Percentiles rank a stretch among this genome's conserved stretches.
Evolutionary conservation across 176 grass and related monocot species (phyloP).

Genomic region (Carex cristatella): DNA sequence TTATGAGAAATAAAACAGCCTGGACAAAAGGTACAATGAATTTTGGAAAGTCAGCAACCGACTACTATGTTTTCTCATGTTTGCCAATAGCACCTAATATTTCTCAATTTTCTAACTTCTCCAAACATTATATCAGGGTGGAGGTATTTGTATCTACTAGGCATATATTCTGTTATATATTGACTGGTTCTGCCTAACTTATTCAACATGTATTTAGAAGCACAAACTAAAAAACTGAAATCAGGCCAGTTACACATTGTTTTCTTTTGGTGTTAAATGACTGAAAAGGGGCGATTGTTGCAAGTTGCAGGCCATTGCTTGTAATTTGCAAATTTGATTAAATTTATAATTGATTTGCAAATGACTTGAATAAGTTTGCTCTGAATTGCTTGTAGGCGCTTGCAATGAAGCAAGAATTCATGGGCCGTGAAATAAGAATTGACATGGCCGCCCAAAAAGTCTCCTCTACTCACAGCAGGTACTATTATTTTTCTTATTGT

Average conservation of each 20-base stretch:
- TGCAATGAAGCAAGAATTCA: slow-evolving; percentile 32
- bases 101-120: background rate
- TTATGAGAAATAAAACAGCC: background rate
- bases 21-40: too few relatives aligned
- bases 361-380: background rate
- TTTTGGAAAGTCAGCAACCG: too few relatives aligned
- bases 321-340: too few relatives aligned
- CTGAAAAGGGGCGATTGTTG: background rate
- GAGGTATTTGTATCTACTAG: too few relatives aligned
- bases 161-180: background rate
- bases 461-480: slow-evolving; percentile 30
- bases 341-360: background rate
- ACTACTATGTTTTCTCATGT: too few relatives aligned
- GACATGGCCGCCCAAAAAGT: slow-evolving; percentile 43
- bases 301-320: too few relatives aligned
- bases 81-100: background rate
- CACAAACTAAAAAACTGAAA: background rate
- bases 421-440: slow-evolving; percentile 49
- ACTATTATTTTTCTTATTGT: background rate
- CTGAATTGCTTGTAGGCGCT: slow-evolving; percentile 36
- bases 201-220: background rate
- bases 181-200: background rate
- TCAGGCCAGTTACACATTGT: background rate
- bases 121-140: background rate
- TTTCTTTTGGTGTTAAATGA: background rate